Base-by-base conservation (phyloP, 441 rosid species). In the Erysimum cheiri region DNA sequence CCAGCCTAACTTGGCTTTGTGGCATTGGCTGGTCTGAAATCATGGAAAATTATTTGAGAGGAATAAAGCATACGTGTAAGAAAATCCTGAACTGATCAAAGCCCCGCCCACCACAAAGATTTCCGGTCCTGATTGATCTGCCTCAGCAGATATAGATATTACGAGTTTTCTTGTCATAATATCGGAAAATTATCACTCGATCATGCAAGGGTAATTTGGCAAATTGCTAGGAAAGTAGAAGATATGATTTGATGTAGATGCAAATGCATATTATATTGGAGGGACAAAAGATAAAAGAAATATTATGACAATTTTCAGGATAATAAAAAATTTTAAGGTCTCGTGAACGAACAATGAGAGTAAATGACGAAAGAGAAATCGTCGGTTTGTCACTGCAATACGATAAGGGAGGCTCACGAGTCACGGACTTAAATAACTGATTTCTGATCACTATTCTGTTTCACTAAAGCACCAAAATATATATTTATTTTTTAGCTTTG, bases 321-420 rank as follows among this genome's bases (percentile, higher is more conserved):
- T 36, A 10, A 6, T 26, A 64, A 36, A 26, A 0, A 15, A 40
- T 54, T 5, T 1, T 39, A 15, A 11, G 35, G 32, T 12, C 77
- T 73, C 77, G 72, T 66, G 77, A 73, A 48, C 12, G 10, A 64
- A 14, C 60, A 32, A 65, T 31, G 17, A 65, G 7, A 29, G 54
- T 7, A 64, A 29, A 57, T 14, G 63, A 72, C 76, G 35, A 64
- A 64, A 47, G 15, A 56, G 26, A 3, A 15, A 5, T 37, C 65
- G 76, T 72, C 22, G 52, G 12, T 55, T 39, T 57, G 59, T 65
- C 60, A 48, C 29, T 57, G 6, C 41, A 57, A 48, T 37, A 40
- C 55, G 60, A 22, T 50, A 66, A 73, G 29, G 43, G 26, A 64
- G 35, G 47, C 61, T 66, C 77, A 73, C 64, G 33, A 59, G 33